Percentiles rank a stretch among this genome's conserved stretches.
Evolutionary conservation across 2,329 filamentous ascomycete genomes (phyloP).

Genomic region (Salinomyces thailandicus): DNA sequence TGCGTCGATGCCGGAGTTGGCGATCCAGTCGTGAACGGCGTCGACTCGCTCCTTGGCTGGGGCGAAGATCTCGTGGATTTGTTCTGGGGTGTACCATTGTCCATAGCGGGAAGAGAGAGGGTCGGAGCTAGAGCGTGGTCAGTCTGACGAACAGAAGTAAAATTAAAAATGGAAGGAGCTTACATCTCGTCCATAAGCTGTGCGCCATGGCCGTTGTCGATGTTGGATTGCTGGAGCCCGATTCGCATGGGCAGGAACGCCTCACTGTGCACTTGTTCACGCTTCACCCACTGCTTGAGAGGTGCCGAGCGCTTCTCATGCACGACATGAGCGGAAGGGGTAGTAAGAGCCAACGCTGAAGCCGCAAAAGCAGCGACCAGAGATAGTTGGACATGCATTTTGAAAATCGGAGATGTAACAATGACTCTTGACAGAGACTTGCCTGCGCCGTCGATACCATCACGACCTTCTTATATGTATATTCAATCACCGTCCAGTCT

Average conservation of each 20-base stretch:
- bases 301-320: slow-evolving; percentile 32
- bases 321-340: slow-evolving; percentile 27
- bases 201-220: slow-evolving; percentile 14
- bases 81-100: slow-evolving; percentile 31
- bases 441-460: no score
- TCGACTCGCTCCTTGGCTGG: slow-evolving; percentile 27
- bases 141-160: no score
- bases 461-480: not conserved
- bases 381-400: not conserved
- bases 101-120: slow-evolving; percentile 32
- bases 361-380: not conserved
- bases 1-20: slow-evolving; percentile 22
- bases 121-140: slow-evolving; percentile 15
- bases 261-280: slow-evolving; percentile 21
- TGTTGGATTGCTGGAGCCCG: slow-evolving; percentile 16
- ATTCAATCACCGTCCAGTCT: not conserved
- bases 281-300: slow-evolving; percentile 28
- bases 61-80: slow-evolving; percentile 32
- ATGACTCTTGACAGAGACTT: not conserved
- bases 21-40: slow-evolving; percentile 31
- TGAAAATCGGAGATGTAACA: not conserved
- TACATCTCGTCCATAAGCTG: slow-evolving; percentile 20
- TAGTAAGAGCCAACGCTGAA: slow-evolving; percentile 4
- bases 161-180: no score
- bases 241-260: slow-evolving; percentile 21